Conservation (phyloP, 2,329 filamentous ascomycete genomes). For the Ophioceras dolichostomum region DNA sequence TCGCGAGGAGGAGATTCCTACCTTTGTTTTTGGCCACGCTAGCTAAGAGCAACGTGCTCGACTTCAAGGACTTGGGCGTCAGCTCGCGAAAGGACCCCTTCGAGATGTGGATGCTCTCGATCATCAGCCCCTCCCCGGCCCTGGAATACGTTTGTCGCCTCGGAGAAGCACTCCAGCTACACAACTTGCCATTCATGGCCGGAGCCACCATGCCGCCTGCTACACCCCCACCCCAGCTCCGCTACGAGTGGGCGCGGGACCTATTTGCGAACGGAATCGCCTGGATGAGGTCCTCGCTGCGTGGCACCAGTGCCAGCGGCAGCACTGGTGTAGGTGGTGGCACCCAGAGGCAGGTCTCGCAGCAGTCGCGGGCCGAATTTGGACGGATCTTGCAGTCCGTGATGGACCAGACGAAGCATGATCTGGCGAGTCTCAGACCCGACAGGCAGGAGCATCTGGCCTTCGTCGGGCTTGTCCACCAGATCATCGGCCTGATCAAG, state of each 20-base stretch:
- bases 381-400: conserved; percentile 27
- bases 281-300: conserved; percentile 36
- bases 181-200: conserved; percentile 29
- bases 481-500: conserved; percentile 39
- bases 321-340: conserved; percentile 14
- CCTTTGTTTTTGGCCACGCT: conserved; percentile 39
- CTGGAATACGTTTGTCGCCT: conserved; percentile 37
- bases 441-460: conserved; percentile 25
- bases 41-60: conserved; percentile 30
- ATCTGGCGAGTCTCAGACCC: conserved; percentile 26
- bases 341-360: conserved; percentile 14
- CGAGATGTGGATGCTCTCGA: conserved; percentile 38
- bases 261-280: conserved; percentile 37
- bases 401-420: conserved; percentile 42
- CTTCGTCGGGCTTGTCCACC: conserved; percentile 39
- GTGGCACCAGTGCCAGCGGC: conserved; percentile 25
- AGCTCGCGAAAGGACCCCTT: too few species aligned
- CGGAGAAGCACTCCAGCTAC: conserved; percentile 29
- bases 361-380: conserved; percentile 26
- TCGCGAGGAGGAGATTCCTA: conserved; percentile 30
- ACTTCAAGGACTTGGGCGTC: conserved; percentile 33
- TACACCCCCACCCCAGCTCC: conserved; percentile 12
- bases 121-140: conserved; percentile 35
- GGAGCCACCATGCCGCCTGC: conserved; percentile 21
- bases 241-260: conserved; percentile 34